phyloP scores from a whole-genome alignment of 805 yeast species.

The Pichia gijzeniarum region DNA sequence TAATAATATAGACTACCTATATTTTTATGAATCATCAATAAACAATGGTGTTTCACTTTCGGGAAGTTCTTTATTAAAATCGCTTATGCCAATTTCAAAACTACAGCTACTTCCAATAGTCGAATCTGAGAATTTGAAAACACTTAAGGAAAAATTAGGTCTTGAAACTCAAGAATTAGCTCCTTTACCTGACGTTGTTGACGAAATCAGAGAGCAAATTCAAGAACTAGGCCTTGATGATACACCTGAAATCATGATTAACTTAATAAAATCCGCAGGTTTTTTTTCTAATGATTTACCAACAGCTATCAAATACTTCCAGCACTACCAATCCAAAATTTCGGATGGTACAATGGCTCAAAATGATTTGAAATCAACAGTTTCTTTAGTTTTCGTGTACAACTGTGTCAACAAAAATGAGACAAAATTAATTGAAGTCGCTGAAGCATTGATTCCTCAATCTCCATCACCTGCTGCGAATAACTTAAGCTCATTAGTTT shows the following conservation, averaged over 20 bases:
- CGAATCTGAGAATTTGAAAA: constrained; percentile 13
- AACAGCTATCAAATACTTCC: constrained; percentile 19
- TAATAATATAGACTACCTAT: constrained; percentile 18
- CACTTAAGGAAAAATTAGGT: constrained; percentile 3
- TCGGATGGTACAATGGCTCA: constrained; percentile 21
- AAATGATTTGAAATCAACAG: constrained; percentile 17
- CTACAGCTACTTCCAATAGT: constrained; percentile 10
- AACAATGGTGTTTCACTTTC: constrained; percentile 15
- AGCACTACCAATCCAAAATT: constrained; percentile 21
- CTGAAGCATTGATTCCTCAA: constrained; percentile 27
- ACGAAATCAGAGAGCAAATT: constrained; percentile 16
- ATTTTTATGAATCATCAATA: constrained; percentile 17
- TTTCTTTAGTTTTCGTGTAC: constrained; percentile 22
- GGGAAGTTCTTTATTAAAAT: constrained; percentile 13
- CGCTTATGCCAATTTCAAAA: constrained; percentile 20
- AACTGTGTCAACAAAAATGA: constrained; percentile 17
- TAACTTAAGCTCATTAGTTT: constrained; percentile 22
- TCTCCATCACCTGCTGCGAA: constrained; percentile 21
- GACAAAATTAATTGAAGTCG: constrained; percentile 15
- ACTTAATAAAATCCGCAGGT: constrained; percentile 20
- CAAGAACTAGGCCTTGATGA: constrained; percentile 16
- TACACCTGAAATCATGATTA: constrained; percentile 10
- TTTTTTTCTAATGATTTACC: constrained; percentile 21
- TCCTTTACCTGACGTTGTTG: constrained; percentile 11
- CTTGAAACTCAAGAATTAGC: constrained; percentile 4